phyloP scores from a whole-genome alignment of 352 stramenopile genomes.

The Halophytophthora batemanensis region DNA sequence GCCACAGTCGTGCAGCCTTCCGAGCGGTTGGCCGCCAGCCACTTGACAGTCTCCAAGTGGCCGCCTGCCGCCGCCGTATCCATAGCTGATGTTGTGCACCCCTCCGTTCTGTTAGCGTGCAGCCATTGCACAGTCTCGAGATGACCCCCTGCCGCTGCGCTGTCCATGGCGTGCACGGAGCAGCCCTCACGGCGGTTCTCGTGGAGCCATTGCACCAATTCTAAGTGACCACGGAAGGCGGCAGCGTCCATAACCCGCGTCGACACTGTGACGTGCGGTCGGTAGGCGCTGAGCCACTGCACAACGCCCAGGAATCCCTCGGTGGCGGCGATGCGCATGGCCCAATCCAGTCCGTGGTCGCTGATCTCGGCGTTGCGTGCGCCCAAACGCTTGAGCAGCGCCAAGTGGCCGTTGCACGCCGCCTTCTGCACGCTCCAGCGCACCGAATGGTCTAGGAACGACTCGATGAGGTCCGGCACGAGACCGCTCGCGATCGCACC shows the following conservation, averaged over 20 bases:
- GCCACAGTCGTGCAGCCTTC: constrained; percentile 69
- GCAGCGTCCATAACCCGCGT: constrained; percentile 64
- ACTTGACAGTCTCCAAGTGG: constrained; percentile 49
- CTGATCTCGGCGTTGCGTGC: constrained; percentile 33
- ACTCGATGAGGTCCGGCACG: constrained; percentile 39
- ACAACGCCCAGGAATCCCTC: constrained; percentile 36
- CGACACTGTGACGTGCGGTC: constrained; percentile 27
- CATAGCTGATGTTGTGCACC: constrained; percentile 61
- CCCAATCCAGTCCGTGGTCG: constrained; percentile 55
- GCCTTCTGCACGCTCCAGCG: constrained; percentile 56
- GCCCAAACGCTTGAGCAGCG: constrained; percentile 43
- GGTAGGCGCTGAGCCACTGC: constrained; percentile 37
- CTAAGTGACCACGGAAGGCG: constrained; percentile 50
- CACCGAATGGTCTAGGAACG: constrained; percentile 50
- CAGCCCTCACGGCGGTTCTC: constrained; percentile 53
- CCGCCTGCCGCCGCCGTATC: constrained; percentile 53
- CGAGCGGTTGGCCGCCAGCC: constrained; percentile 46
- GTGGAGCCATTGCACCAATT: constrained; percentile 60
- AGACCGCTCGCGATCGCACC: constrained; percentile 29
- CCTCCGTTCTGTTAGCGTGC: constrained; percentile 47
- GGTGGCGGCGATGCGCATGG: constrained; percentile 41
- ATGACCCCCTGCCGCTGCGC: constrained; percentile 50
- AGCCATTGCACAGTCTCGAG: constrained; percentile 56
- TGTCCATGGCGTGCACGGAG: constrained; percentile 56
- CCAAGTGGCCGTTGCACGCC: constrained; percentile 43